These are phyloP conservation scores for Aureobasidium sp. DNA, from an alignment of 2,329 filamentous ascomycete species.

Conservation along the genomic window DNA sequence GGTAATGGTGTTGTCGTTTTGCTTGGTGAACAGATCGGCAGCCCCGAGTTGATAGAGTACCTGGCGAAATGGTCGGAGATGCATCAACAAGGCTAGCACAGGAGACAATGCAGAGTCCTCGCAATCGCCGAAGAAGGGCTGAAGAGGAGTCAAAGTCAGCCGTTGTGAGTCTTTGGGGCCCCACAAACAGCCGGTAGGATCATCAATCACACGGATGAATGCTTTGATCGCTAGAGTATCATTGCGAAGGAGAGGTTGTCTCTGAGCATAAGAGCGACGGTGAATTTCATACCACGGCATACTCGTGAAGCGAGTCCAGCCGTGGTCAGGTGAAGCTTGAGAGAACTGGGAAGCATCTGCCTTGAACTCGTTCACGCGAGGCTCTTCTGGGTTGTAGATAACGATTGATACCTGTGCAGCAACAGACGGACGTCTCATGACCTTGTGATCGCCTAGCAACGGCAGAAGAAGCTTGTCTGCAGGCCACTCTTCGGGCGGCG, in stretches of 20 bases:
- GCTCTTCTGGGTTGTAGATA: constrained; percentile 70
- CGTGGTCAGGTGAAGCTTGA: constrained; percentile 65
- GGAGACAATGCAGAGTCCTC: constrained; percentile 34
- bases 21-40: not conserved
- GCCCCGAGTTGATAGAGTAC: constrained; percentile 53
- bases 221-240: constrained; percentile 69
- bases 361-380: constrained; percentile 62
- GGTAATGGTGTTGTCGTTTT: not conserved
- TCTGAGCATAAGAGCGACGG: constrained; percentile 61
- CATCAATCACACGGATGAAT: constrained; percentile 67
- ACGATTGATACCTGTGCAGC: constrained; percentile 69
- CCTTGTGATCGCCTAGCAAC: constrained; percentile 26
- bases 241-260: constrained; percentile 64
- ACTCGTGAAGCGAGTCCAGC: constrained; percentile 66
- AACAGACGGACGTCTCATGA: constrained; percentile 47
- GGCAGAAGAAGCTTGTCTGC: constrained; percentile 34
- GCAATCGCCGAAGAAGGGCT: constrained; percentile 41
- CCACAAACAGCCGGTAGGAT: constrained; percentile 66
- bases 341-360: constrained; percentile 67
- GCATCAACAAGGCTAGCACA: constrained; percentile 63
- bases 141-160: constrained; percentile 62
- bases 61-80: constrained; percentile 65
- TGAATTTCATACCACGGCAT: constrained; percentile 66
- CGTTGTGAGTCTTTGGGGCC: constrained; percentile 46
- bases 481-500: constrained; percentile 26